phyloP scores from a whole-genome alignment of 163 green algal species.

The Trebouxia gelatinosa region DNA sequence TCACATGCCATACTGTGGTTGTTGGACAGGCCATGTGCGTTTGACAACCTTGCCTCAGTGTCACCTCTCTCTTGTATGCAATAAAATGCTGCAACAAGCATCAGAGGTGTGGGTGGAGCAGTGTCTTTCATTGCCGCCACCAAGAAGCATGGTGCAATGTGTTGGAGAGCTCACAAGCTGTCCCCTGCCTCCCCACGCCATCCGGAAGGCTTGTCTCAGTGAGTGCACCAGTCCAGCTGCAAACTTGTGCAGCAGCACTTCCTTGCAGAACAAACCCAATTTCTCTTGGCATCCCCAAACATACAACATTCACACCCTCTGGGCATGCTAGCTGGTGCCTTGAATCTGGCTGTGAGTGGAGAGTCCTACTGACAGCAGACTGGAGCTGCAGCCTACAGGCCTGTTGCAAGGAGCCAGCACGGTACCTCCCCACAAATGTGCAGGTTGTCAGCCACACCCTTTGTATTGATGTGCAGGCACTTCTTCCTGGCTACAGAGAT shows the following conservation, averaged over 20 bases:
- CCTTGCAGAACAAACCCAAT: no score
- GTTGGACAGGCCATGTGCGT: background rate
- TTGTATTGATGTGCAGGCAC: slow-evolving; percentile 29
- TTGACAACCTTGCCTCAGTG: background rate
- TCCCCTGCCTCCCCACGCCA: no score
- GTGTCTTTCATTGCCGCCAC: background rate
- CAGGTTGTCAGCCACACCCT: background rate
- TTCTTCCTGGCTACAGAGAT: slow-evolving; percentile 45
- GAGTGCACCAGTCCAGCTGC: no score
- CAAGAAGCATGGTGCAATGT: no score
- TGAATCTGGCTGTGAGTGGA: background rate
- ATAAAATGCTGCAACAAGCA: background rate
- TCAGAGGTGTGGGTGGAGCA: no score
- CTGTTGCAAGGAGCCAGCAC: background rate
- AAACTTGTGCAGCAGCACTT: no score
- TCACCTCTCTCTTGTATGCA: background rate
- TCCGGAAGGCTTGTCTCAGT: no score
- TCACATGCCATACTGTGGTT: no score
- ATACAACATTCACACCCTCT: background rate
- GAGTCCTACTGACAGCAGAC: background rate
- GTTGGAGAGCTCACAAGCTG: no score
- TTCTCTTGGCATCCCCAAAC: no score
- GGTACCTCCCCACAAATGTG: background rate
- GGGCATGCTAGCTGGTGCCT: background rate
- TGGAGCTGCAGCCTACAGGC: background rate